Conservation (phyloP, 805 yeast species). For the Wickerhamiella qilinensis region DNA sequence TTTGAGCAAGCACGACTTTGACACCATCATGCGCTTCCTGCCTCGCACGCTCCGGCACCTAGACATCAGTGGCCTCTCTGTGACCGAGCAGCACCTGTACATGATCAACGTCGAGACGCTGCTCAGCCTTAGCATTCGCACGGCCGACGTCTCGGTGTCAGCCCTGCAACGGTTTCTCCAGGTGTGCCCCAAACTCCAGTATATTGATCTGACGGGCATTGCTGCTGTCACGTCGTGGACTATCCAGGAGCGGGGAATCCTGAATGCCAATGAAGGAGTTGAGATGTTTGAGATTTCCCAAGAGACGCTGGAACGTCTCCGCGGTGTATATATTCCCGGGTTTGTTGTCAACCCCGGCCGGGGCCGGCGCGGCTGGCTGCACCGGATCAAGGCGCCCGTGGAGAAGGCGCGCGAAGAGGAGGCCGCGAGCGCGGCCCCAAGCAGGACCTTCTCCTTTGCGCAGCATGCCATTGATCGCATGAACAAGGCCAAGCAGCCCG, state of each 20-base stretch:
- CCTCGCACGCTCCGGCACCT: slow-evolving; percentile 30
- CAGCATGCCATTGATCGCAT: slow-evolving; percentile 14
- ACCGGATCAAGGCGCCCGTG: slow-evolving; percentile 16
- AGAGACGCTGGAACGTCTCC: slow-evolving; percentile 15
- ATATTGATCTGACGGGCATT: slow-evolving; percentile 53
- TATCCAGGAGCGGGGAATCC: slow-evolving; percentile 31
- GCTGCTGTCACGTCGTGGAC: slow-evolving; percentile 45
- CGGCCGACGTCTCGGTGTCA: slow-evolving; percentile 16
- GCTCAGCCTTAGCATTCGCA: slow-evolving; percentile 20
- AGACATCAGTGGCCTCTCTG: slow-evolving; percentile 52
- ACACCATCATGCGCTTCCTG: slow-evolving; percentile 29
- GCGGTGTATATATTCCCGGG: slow-evolving; percentile 20
- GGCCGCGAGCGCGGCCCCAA: not conserved
- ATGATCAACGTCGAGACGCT: slow-evolving; percentile 17
- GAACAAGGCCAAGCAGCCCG: slow-evolving; percentile 1
- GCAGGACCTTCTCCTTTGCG: slow-evolving; percentile 15
- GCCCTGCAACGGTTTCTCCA: slow-evolving; percentile 15
- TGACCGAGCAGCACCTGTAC: slow-evolving; percentile 25
- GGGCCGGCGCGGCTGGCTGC: slow-evolving; percentile 75
- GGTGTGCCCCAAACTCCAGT: slow-evolving; percentile 26
- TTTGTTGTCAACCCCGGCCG: slow-evolving; percentile 28
- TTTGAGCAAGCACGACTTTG: slow-evolving; percentile 32
- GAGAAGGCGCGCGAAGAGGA: not conserved
- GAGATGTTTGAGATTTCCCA: slow-evolving; percentile 43
- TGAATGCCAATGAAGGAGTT: slow-evolving; percentile 33